phyloP scores from a whole-genome alignment of 2,329 filamentous ascomycete species.

The Colletotrichum scovillei region DNA sequence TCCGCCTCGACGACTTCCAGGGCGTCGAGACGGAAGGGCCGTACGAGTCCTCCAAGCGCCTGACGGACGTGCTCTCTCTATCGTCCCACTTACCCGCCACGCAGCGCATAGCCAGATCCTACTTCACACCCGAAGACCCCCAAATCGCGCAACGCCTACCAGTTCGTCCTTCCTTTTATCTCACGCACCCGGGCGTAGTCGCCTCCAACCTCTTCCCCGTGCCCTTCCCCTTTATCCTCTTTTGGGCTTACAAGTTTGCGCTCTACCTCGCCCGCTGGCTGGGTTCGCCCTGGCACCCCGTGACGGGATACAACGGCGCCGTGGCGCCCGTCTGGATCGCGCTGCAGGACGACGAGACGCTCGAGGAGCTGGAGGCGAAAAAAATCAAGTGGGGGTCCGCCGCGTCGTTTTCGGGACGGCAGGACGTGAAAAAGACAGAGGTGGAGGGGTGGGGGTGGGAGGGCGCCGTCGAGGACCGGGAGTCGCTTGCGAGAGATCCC shows the following conservation, averaged over 20 bases:
- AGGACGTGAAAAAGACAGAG: conserved; percentile 79
- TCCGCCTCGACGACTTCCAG: conserved; percentile 81
- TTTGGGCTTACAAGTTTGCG: conserved; percentile 73
- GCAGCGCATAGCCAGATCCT: conserved; percentile 65
- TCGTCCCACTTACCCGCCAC: conserved; percentile 76
- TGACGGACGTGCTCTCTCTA: conserved; percentile 86
- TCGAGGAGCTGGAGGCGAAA: conserved; percentile 67
- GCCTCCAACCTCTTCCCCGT: conserved; percentile 85
- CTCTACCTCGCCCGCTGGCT: conserved; percentile 80
- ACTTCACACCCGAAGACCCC: conserved; percentile 56
- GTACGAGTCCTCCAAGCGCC: conserved; percentile 89
- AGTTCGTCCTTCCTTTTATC: conserved; percentile 72
- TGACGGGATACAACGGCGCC: conserved; percentile 81
- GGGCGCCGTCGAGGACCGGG: conserved; percentile 64
- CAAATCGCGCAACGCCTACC: conserved; percentile 38
- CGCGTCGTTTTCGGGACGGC: conserved; percentile 67
- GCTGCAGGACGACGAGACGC: conserved; percentile 71
- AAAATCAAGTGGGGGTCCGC: conserved; percentile 86
- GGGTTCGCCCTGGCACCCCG: conserved; percentile 89
- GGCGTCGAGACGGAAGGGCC: conserved; percentile 70
- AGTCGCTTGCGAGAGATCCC: conserved; percentile 56
- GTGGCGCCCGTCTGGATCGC: conserved; percentile 82
- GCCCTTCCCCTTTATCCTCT: conserved; percentile 73
- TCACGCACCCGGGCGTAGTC: conserved; percentile 89
- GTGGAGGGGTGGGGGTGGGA: conserved; percentile 87